Evolutionary conservation across 1,139 yeast genomes (phyloP).

Genomic region (Candida buenavistaensis): DNA sequence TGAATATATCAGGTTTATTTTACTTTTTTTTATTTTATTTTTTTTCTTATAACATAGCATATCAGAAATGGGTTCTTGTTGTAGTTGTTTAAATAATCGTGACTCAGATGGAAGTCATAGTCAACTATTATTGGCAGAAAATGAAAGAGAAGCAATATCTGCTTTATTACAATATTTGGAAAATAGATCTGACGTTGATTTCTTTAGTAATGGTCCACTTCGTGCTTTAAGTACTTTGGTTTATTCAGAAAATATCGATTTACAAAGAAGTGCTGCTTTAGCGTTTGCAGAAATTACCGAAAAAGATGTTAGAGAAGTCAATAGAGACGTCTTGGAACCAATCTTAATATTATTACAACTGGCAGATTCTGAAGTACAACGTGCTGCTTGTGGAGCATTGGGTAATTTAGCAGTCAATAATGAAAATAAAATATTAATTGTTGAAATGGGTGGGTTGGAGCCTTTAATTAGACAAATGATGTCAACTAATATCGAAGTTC

Average conservation of each 20-base stretch:
- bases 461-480: constrained; percentile 97
- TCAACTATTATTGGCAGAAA: constrained; percentile 85
- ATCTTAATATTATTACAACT: constrained; percentile 83
- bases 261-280: constrained; percentile 95
- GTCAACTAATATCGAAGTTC: constrained; percentile 95
- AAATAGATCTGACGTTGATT: constrained; percentile 80
- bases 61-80: constrained; percentile 62
- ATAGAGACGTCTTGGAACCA: constrained; percentile 90
- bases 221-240: constrained; percentile 90
- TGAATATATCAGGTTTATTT: too few species aligned
- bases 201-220: constrained; percentile 87
- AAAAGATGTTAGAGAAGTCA: constrained; percentile 88
- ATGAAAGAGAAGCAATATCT: constrained; percentile 94
- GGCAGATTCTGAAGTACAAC: constrained; percentile 89
- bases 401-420: constrained; percentile 97
- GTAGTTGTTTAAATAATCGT: constrained; percentile 54
- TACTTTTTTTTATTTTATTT: neutral
- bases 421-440: constrained; percentile 88
- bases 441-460: constrained; percentile 97
- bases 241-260: constrained; percentile 89
- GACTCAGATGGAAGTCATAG: constrained; percentile 55
- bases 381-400: constrained; percentile 98
- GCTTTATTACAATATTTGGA: constrained; percentile 86
- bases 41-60: neutral
- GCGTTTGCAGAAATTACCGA: constrained; percentile 99